Conservation (phyloP, 371 early-diverging fungal genomes). For the Mortierella sp. region DNA sequence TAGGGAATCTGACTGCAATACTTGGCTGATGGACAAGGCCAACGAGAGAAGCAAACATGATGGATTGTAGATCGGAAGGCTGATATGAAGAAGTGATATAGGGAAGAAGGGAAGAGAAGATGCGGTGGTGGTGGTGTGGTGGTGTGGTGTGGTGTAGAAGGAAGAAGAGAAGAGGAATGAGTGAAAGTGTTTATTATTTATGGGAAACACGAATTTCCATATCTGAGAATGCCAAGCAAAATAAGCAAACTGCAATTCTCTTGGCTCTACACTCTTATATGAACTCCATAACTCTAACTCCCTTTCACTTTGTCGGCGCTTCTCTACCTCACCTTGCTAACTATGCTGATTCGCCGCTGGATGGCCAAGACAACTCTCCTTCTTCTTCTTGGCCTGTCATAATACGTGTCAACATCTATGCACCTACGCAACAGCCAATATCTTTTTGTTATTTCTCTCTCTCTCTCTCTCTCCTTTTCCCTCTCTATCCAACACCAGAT, state of each 20-base stretch:
- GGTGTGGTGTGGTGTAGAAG: background rate
- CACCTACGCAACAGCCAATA: too few species aligned
- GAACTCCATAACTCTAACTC: background rate
- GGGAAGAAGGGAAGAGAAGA: background rate
- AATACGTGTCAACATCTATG: too few species aligned
- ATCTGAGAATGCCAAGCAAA: slow-evolving; percentile 2
- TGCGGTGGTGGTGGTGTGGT: too few species aligned
- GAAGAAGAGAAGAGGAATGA: background rate
- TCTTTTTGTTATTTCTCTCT: too few species aligned
- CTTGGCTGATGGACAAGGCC: slow-evolving; percentile 41
- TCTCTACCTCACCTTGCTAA: too few species aligned
- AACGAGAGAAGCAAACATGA: slow-evolving; percentile 44
- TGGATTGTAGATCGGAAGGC: slow-evolving; percentile 7
- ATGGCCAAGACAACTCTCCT: too few species aligned
- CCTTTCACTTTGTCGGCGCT: too few species aligned
- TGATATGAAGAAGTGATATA: background rate
- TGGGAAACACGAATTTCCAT: background rate
- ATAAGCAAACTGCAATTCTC: background rate
- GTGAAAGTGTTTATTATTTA: background rate
- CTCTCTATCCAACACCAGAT: too few species aligned
- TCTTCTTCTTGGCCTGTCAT: too few species aligned
- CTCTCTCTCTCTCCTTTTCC: too few species aligned
- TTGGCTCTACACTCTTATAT: slow-evolving; percentile 4
- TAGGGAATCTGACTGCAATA: slow-evolving; percentile 38
- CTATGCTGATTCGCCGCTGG: too few species aligned